Evolutionary conservation across 495 filamentous ascomycete genomes (phyloP), one percentile per base, ranked within the genome.

Genomic region (Filosporella fistucella): DNA sequence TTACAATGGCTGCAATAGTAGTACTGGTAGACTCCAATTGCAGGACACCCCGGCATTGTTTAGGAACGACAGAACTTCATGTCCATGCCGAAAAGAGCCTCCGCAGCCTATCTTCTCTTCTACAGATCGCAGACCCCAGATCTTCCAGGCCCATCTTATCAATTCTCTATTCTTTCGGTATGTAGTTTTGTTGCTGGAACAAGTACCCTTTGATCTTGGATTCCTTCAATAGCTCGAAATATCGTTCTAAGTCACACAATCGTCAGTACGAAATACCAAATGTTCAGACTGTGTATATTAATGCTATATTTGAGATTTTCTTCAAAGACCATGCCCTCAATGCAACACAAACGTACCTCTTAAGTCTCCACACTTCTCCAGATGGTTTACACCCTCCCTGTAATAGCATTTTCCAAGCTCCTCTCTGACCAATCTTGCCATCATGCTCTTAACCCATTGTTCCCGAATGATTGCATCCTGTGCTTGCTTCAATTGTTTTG

Each of bases 391-490:
- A 4, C 93, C 93, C 69, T 98, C 91, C 47, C 85, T 76, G 60
- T 79, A 77, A 74, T 98, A 98, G 70, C 93, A 98, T 75, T 95
- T 96, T 58, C 88, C 81, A 69, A 98, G 66, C 72, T 98, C 94
- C 68, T 97, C 88, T 30, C 90, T 77, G 26, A 97, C 88, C 42
- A 98, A 71, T 49, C 93, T 75, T 16, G 88, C 87, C 93, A 96
- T 97, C 93, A 98, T 98, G 57, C 81, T 84, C 64, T 81, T 81
- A 22, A 98, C 89, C 94, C 94, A 98, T 70, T 98, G 93, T 69
- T 98, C 93, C 32, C 89, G 81, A 58, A 98, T 82, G 36, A 98
- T 83, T 26, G 91, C 84, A 59, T 98, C 93, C 58, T 95, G 93
- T 49, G 94, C 91, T 45, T 86, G 86, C 75, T 96, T 96, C 42